Evolutionary conservation across 345 rosid genomes (phyloP).

Genomic region (Turnera subulata): DNA sequence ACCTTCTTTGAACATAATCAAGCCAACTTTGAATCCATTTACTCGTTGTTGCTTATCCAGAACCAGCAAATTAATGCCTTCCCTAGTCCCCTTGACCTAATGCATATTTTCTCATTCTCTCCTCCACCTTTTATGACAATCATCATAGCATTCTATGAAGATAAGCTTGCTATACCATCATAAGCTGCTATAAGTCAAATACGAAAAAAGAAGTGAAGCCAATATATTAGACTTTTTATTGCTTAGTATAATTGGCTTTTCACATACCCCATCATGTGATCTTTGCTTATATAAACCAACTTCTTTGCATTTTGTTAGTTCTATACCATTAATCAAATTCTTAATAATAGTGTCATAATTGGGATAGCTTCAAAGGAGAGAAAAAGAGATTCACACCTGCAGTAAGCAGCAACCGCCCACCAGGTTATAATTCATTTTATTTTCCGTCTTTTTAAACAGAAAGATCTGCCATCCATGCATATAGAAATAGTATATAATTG

Average conservation of each 20-base stretch:
- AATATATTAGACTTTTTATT: not conserved
- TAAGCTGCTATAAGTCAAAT: not conserved
- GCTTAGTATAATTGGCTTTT: not conserved
- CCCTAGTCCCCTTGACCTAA: not conserved
- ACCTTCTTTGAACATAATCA: constrained; percentile 22
- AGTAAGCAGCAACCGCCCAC: too few relatives aligned
- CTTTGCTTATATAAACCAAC: too few relatives aligned
- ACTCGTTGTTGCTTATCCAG: not conserved
- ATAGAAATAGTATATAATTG: too few relatives aligned
- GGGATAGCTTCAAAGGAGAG: too few relatives aligned
- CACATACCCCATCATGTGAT: too few relatives aligned
- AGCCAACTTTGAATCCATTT: constrained; percentile 10
- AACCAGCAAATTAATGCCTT: not conserved
- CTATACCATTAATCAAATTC: too few relatives aligned
- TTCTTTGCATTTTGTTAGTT: too few relatives aligned
- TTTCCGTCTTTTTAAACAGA: too few relatives aligned
- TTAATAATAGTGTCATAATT: too few relatives aligned
- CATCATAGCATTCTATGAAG: not conserved
- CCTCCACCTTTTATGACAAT: not conserved
- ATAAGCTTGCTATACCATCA: not conserved
- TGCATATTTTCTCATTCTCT: not conserved
- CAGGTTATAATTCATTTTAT: too few relatives aligned
- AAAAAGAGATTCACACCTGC: too few relatives aligned
- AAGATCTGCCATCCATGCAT: too few relatives aligned
- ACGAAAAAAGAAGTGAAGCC: not conserved